Base-by-base conservation (phyloP, 106 monocot species). In the Dendrobium catenatum region DNA sequence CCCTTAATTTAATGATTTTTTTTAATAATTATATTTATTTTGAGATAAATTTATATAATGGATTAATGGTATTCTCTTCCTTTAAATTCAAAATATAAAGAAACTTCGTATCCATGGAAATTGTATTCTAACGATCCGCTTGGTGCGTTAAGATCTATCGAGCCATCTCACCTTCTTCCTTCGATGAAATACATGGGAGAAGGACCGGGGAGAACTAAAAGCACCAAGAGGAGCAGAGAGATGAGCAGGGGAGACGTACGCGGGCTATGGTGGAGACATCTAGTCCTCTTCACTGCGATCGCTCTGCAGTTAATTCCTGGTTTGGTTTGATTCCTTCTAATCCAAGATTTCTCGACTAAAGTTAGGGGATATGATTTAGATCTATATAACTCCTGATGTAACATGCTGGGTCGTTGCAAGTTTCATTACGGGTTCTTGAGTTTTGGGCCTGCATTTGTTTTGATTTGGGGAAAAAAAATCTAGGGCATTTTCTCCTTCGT, bases 301-400 rank as follows among this genome's bases (percentile, higher is more conserved):
- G 73, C 73, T 42, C 73, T 73, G 4, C 73, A 73, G 16, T 6
- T 73, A 73, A 73, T 73, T 73, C 73, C 73, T 3, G 73, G 73
- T 73, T 42, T 17, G 42, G 4, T 19, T 42, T 42, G 19, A 9
- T 29, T 68, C 13, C 29, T 13, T 29, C 13, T 6, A 4, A 42
- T 42, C 42, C 31, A 5, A 73, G 19, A 13, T 42, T 42, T 73
- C 11, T 68, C 11, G 24, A 19, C 68, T 31, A 29, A 68, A 31
- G 9, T 27, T 68, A 5, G 11, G 27, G 6, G 29, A 26, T 31
- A 31, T 1, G 26, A 68, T 68, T 68, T 26, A 20, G 58, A 68
- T 68, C 8, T 22, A 18, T 6, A 13, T 27, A 9, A 6, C 29
- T 11, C 29, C 8, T 68, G 18, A 9, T 68, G 26, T 7, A 9